Percentiles rank a stretch among this genome's conserved stretches.
Evolutionary conservation across 2,329 filamentous ascomycete species (phyloP).

Genomic region (Thermoascus crustaceus): DNA sequence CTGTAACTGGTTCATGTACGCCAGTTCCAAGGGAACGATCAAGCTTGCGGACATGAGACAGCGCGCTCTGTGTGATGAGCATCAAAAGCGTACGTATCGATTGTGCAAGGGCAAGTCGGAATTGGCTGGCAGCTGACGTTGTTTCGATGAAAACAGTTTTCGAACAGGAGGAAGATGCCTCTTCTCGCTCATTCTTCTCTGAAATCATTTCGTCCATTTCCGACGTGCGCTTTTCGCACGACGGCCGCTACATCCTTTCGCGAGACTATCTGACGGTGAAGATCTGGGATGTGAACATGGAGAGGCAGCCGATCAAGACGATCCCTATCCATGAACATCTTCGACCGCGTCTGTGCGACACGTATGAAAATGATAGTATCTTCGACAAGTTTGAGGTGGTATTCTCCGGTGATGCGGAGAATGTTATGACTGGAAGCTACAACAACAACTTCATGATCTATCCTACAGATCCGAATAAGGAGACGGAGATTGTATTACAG

Average conservation of each 20-base stretch:
- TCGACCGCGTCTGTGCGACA: conserved; percentile 87
- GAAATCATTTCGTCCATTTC: conserved; percentile 99
- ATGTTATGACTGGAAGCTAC: conserved; percentile 99
- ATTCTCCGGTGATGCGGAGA: conserved; percentile 95
- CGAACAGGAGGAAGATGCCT: conserved; percentile 96
- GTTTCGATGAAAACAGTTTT: conserved; percentile 59
- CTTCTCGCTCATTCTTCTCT: conserved; percentile 96
- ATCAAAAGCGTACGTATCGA: conserved; percentile 73
- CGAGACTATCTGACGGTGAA: conserved; percentile 98
- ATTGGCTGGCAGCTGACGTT: conserved; percentile 8
- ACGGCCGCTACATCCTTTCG: conserved; percentile 93
- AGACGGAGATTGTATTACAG: conserved; percentile 93
- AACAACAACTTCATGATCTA: conserved; percentile 99
- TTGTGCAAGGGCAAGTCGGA: not conserved
- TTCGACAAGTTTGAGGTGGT: conserved; percentile 99
- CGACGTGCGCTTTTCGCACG: conserved; percentile 92
- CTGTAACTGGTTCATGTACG: conserved; percentile 99
- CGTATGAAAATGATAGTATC: conserved; percentile 98
- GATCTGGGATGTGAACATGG: conserved; percentile 99
- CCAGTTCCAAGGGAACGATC: conserved; percentile 97
- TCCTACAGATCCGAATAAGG: conserved; percentile 88
- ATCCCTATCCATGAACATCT: conserved; percentile 98
- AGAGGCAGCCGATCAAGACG: conserved; percentile 92
- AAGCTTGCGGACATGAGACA: conserved; percentile 98
- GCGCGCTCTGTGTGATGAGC: conserved; percentile 90